Percentiles rank a stretch among this genome's conserved stretches.
Conservation (phyloP, 2,329 filamentous ascomycete genomes). For the Colletotrichum caudatum region DNA sequence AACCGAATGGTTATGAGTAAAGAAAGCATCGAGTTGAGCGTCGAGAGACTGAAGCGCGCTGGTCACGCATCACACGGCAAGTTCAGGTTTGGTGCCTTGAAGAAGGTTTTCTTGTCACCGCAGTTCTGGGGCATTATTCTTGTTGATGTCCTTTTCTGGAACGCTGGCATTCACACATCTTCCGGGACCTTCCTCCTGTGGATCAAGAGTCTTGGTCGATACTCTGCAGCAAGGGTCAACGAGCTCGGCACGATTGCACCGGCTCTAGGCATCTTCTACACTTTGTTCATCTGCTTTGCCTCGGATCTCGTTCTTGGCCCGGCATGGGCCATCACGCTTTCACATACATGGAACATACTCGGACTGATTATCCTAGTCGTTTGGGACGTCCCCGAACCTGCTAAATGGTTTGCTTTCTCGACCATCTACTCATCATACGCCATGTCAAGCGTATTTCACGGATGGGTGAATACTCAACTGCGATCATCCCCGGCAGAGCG, state of each 20-base stretch:
- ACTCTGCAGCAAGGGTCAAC: slow-evolving; percentile 63
- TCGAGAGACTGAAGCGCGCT: slow-evolving; percentile 51
- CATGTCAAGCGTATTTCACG: slow-evolving; percentile 34
- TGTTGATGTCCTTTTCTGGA: slow-evolving; percentile 60
- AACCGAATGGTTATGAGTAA: slow-evolving; percentile 47
- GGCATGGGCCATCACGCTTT: slow-evolving; percentile 51
- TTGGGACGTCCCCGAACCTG: slow-evolving; percentile 67
- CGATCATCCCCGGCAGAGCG: slow-evolving; percentile 27
- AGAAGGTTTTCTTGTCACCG: slow-evolving; percentile 54
- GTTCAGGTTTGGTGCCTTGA: slow-evolving; percentile 49
- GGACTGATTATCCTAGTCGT: slow-evolving; percentile 58
- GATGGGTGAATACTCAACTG: slow-evolving; percentile 35
- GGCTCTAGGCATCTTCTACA: slow-evolving; percentile 31
- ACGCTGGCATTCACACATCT: slow-evolving; percentile 56
- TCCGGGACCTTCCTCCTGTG: slow-evolving; percentile 53
- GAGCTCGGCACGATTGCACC: slow-evolving; percentile 52
- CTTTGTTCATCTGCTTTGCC: slow-evolving; percentile 32
- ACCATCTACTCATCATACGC: slow-evolving; percentile 46
- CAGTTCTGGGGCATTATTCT: slow-evolving; percentile 53
- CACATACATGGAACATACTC: slow-evolving; percentile 25
- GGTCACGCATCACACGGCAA: slow-evolving; percentile 57
- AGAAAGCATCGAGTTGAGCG: slow-evolving; percentile 45
- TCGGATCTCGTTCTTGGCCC: slow-evolving; percentile 36
- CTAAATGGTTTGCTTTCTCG: slow-evolving; percentile 65
- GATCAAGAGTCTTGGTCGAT: slow-evolving; percentile 56